A percentile compares a stretch with the other conserved stretches of the same genome.
phyloP scores from a whole-genome alignment of 768 basidiomycete genomes.

The Phaffia tasmanica region DNA sequence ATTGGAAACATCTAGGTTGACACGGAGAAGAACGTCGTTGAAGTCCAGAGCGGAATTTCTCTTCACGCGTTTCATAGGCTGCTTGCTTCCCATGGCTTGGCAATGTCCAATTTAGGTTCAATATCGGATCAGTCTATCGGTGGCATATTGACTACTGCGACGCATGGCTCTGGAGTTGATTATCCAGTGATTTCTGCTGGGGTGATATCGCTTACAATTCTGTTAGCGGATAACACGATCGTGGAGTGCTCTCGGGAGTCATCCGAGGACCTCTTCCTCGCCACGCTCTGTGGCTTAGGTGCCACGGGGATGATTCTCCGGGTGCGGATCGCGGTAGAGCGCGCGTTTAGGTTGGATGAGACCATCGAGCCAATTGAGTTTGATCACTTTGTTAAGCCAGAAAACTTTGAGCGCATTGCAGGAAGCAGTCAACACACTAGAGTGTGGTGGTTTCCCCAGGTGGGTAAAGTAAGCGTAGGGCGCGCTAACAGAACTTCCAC shows the following conservation, averaged over 20 bases:
- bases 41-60: slow-evolving; percentile 39
- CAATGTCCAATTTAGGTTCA: slow-evolving; percentile 85
- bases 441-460: slow-evolving; percentile 88
- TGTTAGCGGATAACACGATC: slow-evolving; percentile 63
- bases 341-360: slow-evolving; percentile 70
- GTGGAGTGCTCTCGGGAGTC: slow-evolving; percentile 53
- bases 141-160: slow-evolving; percentile 84
- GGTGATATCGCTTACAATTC: slow-evolving; percentile 60
- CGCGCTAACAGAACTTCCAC: slow-evolving; percentile 63
- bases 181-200: slow-evolving; percentile 73
- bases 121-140: slow-evolving; percentile 93
- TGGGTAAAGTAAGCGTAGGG: slow-evolving; percentile 59
- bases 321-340: slow-evolving; percentile 66
- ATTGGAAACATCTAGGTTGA: slow-evolving; percentile 7
- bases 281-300: slow-evolving; percentile 83
- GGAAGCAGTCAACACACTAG: slow-evolving; percentile 73
- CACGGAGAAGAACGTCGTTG: slow-evolving; percentile 28
- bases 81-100: slow-evolving; percentile 57
- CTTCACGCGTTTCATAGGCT: slow-evolving; percentile 60
- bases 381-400: slow-evolving; percentile 31
- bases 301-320: slow-evolving; percentile 75
- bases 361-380: slow-evolving; percentile 53
- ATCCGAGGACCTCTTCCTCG: slow-evolving; percentile 66
- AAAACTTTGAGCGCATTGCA: slow-evolving; percentile 36
- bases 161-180: slow-evolving; percentile 76